Percentiles rank a stretch among this genome's conserved stretches.
Conservation (phyloP, 192 early-diverging fungal genomes). For the Fimicolochytrium jonesii region DNA sequence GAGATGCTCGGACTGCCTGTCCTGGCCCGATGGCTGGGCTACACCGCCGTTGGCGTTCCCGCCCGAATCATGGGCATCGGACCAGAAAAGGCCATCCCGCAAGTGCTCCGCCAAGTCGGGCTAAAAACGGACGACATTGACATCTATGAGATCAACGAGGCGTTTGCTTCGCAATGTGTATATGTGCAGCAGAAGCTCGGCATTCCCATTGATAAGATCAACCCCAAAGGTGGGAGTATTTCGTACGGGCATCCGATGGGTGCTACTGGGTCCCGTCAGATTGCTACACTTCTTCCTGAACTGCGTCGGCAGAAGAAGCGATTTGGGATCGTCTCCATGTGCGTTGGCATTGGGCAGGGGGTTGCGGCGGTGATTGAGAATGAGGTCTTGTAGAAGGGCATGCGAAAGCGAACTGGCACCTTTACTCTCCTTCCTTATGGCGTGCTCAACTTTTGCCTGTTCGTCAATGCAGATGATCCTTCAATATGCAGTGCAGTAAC, state of each 20-base stretch:
- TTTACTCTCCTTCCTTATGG: too few relatives aligned
- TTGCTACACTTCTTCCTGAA: conserved; percentile 92
- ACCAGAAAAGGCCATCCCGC: conserved; percentile 89
- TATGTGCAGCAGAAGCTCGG: conserved; percentile 86
- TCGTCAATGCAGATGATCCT: too few relatives aligned
- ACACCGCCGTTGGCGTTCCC: conserved; percentile 84
- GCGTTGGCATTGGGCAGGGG: conserved; percentile 83
- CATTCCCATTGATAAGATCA: conserved; percentile 85
- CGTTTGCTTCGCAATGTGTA: conserved; percentile 96
- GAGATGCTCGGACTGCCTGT: conserved; percentile 76
- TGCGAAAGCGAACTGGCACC: too few relatives aligned
- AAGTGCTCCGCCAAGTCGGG: conserved; percentile 74
- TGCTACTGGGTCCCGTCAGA: conserved; percentile 89
- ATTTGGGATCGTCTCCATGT: conserved; percentile 50
- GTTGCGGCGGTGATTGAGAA: conserved; percentile 81
- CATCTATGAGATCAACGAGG: conserved; percentile 93
- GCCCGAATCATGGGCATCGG: conserved; percentile 94
- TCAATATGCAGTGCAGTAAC: too few relatives aligned
- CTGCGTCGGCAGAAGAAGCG: conserved; percentile 79
- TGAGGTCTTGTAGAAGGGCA: conserved; percentile 30
- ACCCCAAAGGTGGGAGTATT: conserved; percentile 97
- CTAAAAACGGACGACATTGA: conserved; percentile 75
- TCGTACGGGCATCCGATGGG: conserved; percentile 93
- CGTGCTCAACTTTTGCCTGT: too few relatives aligned
- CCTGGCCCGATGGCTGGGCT: conserved; percentile 78